phyloP scores from a whole-genome alignment of 169 alveolate genomes.

The Amoebophrya sp. region DNA sequence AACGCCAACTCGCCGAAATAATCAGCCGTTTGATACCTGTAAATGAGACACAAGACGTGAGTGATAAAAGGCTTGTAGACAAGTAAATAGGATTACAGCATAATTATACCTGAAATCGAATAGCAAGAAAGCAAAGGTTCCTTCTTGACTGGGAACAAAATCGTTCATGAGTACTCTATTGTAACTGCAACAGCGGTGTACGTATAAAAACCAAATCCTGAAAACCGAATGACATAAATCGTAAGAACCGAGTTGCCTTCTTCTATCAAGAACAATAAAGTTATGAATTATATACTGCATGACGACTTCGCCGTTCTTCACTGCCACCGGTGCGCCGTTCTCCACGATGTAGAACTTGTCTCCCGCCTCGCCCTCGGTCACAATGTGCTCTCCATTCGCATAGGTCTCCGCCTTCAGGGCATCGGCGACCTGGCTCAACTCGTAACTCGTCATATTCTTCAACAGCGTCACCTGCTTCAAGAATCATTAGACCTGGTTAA shows the following conservation, averaged over 20 bases:
- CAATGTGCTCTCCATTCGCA: slow-evolving; percentile 67
- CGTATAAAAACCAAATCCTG: background rate
- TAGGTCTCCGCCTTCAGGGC: slow-evolving; percentile 52
- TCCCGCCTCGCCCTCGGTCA: slow-evolving; percentile 82
- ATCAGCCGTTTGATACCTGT: slow-evolving; percentile 69
- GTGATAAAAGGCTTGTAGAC: too few species aligned
- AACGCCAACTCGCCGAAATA: slow-evolving; percentile 87
- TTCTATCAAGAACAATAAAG: background rate
- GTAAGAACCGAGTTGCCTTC: background rate
- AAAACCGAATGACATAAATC: background rate
- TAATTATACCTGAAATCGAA: too few species aligned
- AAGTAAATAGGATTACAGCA: too few species aligned
- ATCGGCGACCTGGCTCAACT: slow-evolving; percentile 68
- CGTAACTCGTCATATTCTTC: slow-evolving; percentile 77
- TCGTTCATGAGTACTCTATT: background rate
- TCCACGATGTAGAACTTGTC: slow-evolving; percentile 75
- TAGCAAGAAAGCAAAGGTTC: too few species aligned
- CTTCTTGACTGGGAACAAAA: background rate
- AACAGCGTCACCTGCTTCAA: slow-evolving; percentile 62
- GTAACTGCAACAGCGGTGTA: background rate
- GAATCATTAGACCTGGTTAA: too few species aligned
- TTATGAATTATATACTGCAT: background rate
- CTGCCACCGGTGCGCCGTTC: slow-evolving; percentile 80
- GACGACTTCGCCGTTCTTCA: slow-evolving; percentile 50
- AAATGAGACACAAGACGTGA: too few species aligned